A percentile compares a stretch with the other conserved stretches of the same genome.
Evolutionary conservation across 148 eudicot genomes (phyloP).

Genomic region (Camellia lanceoleosa): DNA sequence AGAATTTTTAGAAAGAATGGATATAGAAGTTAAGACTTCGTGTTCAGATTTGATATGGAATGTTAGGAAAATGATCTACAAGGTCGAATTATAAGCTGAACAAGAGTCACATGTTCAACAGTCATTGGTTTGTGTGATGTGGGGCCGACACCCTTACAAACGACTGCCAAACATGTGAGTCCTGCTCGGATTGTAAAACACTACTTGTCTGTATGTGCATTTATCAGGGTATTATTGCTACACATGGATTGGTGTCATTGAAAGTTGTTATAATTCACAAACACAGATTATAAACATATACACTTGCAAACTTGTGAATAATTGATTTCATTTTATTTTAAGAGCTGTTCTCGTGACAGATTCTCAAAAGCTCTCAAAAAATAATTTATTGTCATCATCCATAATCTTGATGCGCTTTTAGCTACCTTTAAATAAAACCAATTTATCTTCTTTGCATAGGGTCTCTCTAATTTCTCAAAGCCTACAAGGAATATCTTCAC

Average conservation of each 20-base stretch:
- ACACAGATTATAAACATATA: background rate
- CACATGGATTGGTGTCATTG: background rate
- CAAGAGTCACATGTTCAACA: too few relatives aligned
- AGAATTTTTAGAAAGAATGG: background rate
- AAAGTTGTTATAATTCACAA: background rate
- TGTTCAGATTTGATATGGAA: background rate
- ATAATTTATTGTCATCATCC: background rate
- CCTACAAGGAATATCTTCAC: conserved; percentile 53
- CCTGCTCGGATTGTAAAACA: too few relatives aligned
- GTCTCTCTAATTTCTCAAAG: conserved; percentile 49
- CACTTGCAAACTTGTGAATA: background rate
- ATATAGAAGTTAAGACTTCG: background rate
- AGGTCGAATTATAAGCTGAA: too few relatives aligned
- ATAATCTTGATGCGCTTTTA: background rate
- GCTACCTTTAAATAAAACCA: background rate
- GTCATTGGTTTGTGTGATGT: too few relatives aligned
- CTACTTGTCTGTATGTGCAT: background rate
- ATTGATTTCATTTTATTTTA: background rate
- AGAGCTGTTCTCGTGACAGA: background rate
- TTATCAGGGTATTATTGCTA: background rate
- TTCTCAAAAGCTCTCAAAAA: background rate
- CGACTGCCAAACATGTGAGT: too few relatives aligned
- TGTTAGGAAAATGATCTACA: background rate
- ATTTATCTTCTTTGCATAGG: conserved; percentile 26
- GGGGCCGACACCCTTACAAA: too few relatives aligned